phyloP scores from a whole-genome alignment of 768 basidiomycete species.

The Boletus pseudo-olivaceus region DNA sequence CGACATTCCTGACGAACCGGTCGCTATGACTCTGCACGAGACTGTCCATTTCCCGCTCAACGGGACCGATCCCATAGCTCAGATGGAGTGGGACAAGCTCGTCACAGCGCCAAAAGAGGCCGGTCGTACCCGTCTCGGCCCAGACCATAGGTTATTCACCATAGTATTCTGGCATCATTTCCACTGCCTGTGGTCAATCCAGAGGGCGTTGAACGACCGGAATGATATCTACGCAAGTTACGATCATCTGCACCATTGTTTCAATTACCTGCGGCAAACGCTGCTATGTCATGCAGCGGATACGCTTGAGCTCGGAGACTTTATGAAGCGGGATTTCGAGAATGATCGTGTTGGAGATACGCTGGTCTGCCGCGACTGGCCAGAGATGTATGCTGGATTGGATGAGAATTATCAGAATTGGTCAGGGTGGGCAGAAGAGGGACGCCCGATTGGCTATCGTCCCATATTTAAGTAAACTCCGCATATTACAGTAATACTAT shows the following conservation, averaged over 20 bases:
- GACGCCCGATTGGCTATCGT: too few species aligned
- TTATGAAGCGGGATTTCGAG: neutral
- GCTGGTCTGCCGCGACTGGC: neutral
- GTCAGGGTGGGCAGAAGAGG: neutral
- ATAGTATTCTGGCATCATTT: neutral
- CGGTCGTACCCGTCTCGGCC: neutral
- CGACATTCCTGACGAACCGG: neutral
- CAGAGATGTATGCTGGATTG: neutral
- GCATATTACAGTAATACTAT: too few species aligned
- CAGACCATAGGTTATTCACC: neutral
- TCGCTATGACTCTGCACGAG: constrained; percentile 6
- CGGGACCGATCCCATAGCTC: neutral
- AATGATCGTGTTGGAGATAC: neutral
- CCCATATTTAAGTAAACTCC: too few species aligned
- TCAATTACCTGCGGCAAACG: constrained; percentile 13
- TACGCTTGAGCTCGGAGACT: neutral
- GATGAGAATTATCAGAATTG: neutral
- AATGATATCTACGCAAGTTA: constrained; percentile 5
- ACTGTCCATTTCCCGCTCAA: constrained; percentile 2
- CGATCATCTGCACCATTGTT: constrained; percentile 12
- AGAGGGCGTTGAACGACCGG: neutral
- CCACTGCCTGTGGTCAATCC: neutral
- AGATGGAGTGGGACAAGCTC: neutral
- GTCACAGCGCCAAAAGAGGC: neutral
- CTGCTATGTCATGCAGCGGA: constrained; percentile 12